phyloP scores from a whole-genome alignment of 2,329 filamentous ascomycete species.

The Mycocentrospora acerina region DNA sequence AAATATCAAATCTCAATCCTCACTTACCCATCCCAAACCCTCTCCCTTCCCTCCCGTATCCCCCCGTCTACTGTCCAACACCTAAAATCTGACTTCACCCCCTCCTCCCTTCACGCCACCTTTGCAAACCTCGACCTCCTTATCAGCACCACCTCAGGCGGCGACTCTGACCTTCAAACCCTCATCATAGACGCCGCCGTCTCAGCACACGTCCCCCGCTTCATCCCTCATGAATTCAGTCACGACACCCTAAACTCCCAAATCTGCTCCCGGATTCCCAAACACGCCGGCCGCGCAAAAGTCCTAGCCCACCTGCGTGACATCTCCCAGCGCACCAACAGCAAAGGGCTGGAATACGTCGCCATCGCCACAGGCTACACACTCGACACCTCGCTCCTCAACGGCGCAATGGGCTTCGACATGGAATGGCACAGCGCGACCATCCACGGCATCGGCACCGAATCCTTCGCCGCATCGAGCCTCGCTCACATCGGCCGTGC shows the following conservation, averaged over 20 bases:
- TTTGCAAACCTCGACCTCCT: constrained; percentile 43
- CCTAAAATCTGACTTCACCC: constrained; percentile 33
- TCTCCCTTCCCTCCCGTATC: constrained; percentile 17
- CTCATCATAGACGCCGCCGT: constrained; percentile 44
- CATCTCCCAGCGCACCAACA: constrained; percentile 3
- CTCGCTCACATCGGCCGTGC: constrained; percentile 33
- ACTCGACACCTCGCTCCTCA: constrained; percentile 34
- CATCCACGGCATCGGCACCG: constrained; percentile 38
- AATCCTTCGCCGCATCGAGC: constrained; percentile 40
- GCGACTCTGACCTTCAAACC: constrained; percentile 25
- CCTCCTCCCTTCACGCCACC: constrained; percentile 28
- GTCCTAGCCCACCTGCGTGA: constrained; percentile 32
- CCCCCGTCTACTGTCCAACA: constrained; percentile 14
- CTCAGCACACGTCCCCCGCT: constrained; percentile 42
- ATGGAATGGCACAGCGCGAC: constrained; percentile 44
- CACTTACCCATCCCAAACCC: constrained; percentile 26
- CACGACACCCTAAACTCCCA: constrained; percentile 34
- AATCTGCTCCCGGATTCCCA: constrained; percentile 33
- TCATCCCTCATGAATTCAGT: constrained; percentile 48
- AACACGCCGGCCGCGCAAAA: constrained; percentile 28
- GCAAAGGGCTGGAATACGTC: constrained; percentile 33
- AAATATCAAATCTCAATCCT: constrained; percentile 23
- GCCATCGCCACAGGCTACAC: constrained; percentile 38
- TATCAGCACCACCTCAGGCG: constrained; percentile 35
- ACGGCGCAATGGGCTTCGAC: constrained; percentile 41